Evolutionary conservation across 495 filamentous ascomycete species (phyloP), one percentile per base, ranked within the genome.

Genomic region (Penicillium malachiteum): DNA sequence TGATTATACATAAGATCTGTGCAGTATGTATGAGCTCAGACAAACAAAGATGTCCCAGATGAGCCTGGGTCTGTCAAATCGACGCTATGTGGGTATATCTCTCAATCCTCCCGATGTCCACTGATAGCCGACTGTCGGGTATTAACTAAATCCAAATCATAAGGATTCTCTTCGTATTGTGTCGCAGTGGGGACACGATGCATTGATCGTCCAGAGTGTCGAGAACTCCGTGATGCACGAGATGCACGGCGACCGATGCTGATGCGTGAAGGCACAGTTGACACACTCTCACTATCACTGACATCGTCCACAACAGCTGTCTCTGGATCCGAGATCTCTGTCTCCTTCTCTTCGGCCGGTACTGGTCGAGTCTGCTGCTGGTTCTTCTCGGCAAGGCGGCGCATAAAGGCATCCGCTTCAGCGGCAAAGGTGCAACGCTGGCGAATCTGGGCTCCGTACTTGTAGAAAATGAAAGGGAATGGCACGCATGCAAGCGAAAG

Each of bases 401-500:
- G 59, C 64, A 73, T 71, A 34, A 73, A 73, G 0, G 67, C 67
- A 31, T 68, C 67, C 0, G 71, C 70, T 34, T 75, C 65, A 21
- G 82, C 79, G 12, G 89, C 84, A 60, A 79, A 93, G 69, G 84
- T 86, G 74, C 89, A 92, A 33, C 71, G 75, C 59, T 75, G 71
- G 5, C 89, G 78, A 51, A 93, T 87, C 18, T 58, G 43, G 0
- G 68, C 68, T 16, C 88, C 89, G 63, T 89, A 92, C 50, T 78
- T 81, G 63, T 86, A 88, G 66, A 92, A 86, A 16, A 93, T 66
- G 60, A 87, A 84, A 1, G 88, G 89, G 55, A 89, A 86, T 0
- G 89, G 89, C 42, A 89, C 74, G 64, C 88, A 91, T 7, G 70
- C 75, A 7, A 91, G 62, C 1, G 87, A 79, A 5, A 92, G 71